These are phyloP conservation scores for Diaporthe australafricana DNA, from an alignment of 2,329 filamentous ascomycete genomes.

Conservation along the genomic window DNA sequence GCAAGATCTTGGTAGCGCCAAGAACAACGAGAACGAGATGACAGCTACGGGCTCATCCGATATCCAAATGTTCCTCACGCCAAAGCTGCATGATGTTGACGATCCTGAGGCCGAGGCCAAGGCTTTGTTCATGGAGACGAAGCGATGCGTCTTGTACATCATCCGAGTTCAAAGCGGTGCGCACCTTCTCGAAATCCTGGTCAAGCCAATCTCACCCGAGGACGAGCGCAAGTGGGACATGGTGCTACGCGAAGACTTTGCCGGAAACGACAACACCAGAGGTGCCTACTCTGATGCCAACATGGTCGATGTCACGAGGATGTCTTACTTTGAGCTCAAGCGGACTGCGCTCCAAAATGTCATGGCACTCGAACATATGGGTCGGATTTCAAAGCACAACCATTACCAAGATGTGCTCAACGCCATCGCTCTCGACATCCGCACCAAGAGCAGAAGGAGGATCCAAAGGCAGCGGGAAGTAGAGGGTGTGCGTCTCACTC, in stretches of 20 bases:
- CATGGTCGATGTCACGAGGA: constrained; percentile 87
- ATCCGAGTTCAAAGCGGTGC: constrained; percentile 93
- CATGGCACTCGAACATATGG: constrained; percentile 85
- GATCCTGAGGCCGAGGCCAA: constrained; percentile 95
- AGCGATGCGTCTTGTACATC: constrained; percentile 96
- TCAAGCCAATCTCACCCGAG: constrained; percentile 86
- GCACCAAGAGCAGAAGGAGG: constrained; percentile 93
- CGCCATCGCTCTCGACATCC: constrained; percentile 94
- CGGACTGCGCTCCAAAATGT: constrained; percentile 94
- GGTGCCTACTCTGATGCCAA: constrained; percentile 92
- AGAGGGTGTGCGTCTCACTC: constrained; percentile 82
- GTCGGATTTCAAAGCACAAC: constrained; percentile 90
- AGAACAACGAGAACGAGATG: constrained; percentile 96
- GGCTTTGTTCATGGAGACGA: constrained; percentile 96
- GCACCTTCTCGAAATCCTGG: constrained; percentile 94
- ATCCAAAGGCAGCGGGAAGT: constrained; percentile 93
- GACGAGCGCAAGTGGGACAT: constrained; percentile 90
- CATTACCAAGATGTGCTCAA: constrained; percentile 98
- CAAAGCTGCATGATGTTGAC: constrained; percentile 88
- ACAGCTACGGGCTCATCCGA: constrained; percentile 86
- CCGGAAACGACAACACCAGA: constrained; percentile 73
- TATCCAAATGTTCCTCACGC: constrained; percentile 90
- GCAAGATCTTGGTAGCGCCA: constrained; percentile 93
- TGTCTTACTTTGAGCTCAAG: constrained; percentile 94
- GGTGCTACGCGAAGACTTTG: constrained; percentile 85